Conservation (phyloP, 2,329 filamentous ascomycete genomes). For the Ophiocordyceps camponoti-saundersi region DNA sequence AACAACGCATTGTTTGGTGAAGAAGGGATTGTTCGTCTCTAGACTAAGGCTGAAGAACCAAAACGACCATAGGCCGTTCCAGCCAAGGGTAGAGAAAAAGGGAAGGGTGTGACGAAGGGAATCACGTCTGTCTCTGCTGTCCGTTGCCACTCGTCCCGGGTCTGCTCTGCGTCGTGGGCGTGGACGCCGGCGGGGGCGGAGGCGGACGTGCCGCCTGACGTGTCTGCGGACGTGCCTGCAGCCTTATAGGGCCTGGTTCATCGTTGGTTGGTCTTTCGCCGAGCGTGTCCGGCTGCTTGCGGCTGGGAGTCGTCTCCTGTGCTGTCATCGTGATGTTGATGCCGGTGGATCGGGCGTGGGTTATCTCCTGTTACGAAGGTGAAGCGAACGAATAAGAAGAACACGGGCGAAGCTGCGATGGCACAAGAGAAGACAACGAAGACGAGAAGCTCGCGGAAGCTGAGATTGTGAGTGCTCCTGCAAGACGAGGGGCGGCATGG, state of each 20-base stretch:
- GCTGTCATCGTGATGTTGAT: not conserved
- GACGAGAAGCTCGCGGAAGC: not conserved
- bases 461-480: not conserved
- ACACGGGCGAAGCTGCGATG: too few relatives aligned
- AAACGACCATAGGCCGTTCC: too few relatives aligned
- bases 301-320: not conserved
- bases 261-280: not conserved
- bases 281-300: not conserved
- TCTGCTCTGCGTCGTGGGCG: too few relatives aligned
- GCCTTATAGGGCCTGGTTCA: not conserved
- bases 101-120: too few relatives aligned
- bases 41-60: too few relatives aligned
- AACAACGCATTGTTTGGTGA: too few relatives aligned
- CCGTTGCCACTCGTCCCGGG: not conserved
- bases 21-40: too few relatives aligned
- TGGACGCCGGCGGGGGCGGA: not conserved
- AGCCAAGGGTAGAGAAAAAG: not conserved
- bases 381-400: too few relatives aligned
- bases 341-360: not conserved
- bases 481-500: too few relatives aligned
- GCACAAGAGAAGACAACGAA: not conserved
- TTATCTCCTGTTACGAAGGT: too few relatives aligned
- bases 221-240: not conserved
- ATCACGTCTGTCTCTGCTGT: not conserved
- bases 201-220: not conserved